phyloP scores from a whole-genome alignment of 768 basidiomycete genomes.

The Arthromyces matolae region DNA sequence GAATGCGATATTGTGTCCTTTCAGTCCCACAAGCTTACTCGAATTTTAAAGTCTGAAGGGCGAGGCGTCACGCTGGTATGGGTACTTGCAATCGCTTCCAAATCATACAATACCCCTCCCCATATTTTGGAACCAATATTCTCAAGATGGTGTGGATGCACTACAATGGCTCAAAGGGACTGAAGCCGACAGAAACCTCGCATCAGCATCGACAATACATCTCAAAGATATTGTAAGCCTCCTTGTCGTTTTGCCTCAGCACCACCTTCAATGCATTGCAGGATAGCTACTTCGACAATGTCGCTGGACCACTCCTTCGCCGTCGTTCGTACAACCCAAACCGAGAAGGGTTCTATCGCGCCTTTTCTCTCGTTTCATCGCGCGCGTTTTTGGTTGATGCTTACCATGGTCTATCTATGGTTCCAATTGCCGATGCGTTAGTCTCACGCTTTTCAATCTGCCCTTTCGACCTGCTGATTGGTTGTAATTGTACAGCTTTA shows the following conservation, averaged over 20 bases:
- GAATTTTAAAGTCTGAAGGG: slow-evolving; percentile 41
- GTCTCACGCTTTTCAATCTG: slow-evolving; percentile 31
- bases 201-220: not conserved
- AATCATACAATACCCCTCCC: slow-evolving; percentile 49
- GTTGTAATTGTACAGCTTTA: slow-evolving; percentile 49
- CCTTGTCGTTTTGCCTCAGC: too few relatives aligned
- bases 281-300: slow-evolving; percentile 31
- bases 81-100: slow-evolving; percentile 68
- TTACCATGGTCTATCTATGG: slow-evolving; percentile 78
- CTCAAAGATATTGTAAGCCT: slow-evolving; percentile 13
- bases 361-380: slow-evolving; percentile 68
- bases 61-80: slow-evolving; percentile 52
- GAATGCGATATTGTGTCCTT: too few relatives aligned
- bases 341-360: slow-evolving; percentile 45
- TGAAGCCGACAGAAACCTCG: slow-evolving; percentile 25
- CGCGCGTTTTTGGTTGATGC: slow-evolving; percentile 82
- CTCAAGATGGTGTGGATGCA: slow-evolving; percentile 29
- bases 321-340: too few relatives aligned
- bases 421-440: slow-evolving; percentile 81
- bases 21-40: slow-evolving; percentile 6
- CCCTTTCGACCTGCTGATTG: slow-evolving; percentile 9
- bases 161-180: slow-evolving; percentile 41
- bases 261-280: too few relatives aligned
- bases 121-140: slow-evolving; percentile 48
- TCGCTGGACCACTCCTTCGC: slow-evolving; percentile 31